Base-by-base conservation (phyloP, 192 early-diverging fungal genomes). In the Lobosporangium transversale region DNA sequence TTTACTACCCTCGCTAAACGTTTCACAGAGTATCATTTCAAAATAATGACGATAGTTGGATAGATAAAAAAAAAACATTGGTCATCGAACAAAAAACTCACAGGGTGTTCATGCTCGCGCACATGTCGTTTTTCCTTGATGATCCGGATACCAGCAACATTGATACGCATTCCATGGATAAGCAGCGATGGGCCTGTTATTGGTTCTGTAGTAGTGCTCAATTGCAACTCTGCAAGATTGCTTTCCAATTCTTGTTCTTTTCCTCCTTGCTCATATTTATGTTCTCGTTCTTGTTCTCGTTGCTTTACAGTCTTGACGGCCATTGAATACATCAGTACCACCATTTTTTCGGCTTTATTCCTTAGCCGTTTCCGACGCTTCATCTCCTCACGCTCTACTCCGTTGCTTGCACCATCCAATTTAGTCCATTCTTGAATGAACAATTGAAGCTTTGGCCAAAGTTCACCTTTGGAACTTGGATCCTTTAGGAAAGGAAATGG, bases 401-500 rank as follows among this genome's bases (percentile, higher is more conserved):
- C 73, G 31, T 76, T 66, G 27, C 50, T 71, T 1, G 83, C 59
- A n/a, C n/a, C n/a, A 24, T 80, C 75, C 3, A 80, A 26, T 60
- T 81, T 83, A 14, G 59, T 49, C 58, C 83, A 83, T 58, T 88
- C 84, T 8, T 78, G 68, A 11, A 88, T 27, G 30, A 88, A 88
- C 0, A 58, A 55, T 37, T 83, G 68, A 1, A 80, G 31, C 52
- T 88, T 88, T 1, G 37, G 40, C 87, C 87, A 88, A 30, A 88
- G 81, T 1, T 62, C 56, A 5, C 44, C 55, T 2, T 78, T 60
- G 15, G 53, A 57, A 12, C 78, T 68, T n/a, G n/a, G n/a, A n/a
- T n/a, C n/a, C 20, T 80, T 75, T 15, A 88, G 62, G 27, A 88
- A 80, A 11, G 87, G 87, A 21, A 88, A 88, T 12, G 79, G 69